These are phyloP conservation scores for Eremochloa ophiuroides DNA, from an alignment of 176 grass and related monocot genomes.

Conservation along the genomic window DNA sequence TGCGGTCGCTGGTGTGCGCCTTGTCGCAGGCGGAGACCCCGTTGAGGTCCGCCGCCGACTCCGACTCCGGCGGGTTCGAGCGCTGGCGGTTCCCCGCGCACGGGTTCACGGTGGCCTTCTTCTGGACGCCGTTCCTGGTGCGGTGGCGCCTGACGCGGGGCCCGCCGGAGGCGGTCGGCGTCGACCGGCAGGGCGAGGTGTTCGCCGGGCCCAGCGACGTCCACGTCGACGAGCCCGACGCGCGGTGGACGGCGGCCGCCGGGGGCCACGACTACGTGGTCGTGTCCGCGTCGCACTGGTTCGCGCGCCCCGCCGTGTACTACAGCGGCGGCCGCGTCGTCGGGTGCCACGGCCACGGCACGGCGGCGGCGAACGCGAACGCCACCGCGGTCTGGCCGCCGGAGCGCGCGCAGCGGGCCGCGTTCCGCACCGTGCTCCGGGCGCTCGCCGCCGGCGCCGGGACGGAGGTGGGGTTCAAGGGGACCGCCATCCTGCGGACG, in stretches of 20 bases:
- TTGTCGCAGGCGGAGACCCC: slow-evolving; percentile 20
- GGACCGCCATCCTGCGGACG: slow-evolving; percentile 46
- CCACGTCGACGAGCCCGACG: slow-evolving; percentile 49
- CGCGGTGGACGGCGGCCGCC: slow-evolving; percentile 43
- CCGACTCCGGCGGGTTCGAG: slow-evolving; percentile 37
- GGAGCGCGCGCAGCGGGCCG: slow-evolving; percentile 44
- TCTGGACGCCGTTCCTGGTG: slow-evolving; percentile 83
- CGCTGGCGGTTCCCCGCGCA: slow-evolving; percentile 53
- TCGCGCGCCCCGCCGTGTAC: slow-evolving; percentile 66
- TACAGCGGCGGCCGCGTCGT: slow-evolving; percentile 30
- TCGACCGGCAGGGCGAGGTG: slow-evolving; percentile 42
- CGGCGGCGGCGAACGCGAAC: slow-evolving; percentile 25
- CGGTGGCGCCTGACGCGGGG: slow-evolving; percentile 45
- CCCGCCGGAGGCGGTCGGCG: slow-evolving; percentile 24
- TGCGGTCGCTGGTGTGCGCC: slow-evolving; percentile 45
- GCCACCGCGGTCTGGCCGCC: slow-evolving; percentile 33
- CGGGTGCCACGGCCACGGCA: slow-evolving; percentile 48
- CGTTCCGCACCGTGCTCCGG: slow-evolving; percentile 50
- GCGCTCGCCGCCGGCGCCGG: background rate
- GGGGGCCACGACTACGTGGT: slow-evolving; percentile 44
- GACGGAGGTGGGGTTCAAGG: slow-evolving; percentile 33
- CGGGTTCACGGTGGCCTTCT: slow-evolving; percentile 39
- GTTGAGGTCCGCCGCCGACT: slow-evolving; percentile 29
- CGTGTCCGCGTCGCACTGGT: slow-evolving; percentile 78
- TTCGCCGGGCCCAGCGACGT: slow-evolving; percentile 42